Base-by-base conservation (phyloP, 2,329 filamentous ascomycete species). In the Sporothrix protearum region DNA sequence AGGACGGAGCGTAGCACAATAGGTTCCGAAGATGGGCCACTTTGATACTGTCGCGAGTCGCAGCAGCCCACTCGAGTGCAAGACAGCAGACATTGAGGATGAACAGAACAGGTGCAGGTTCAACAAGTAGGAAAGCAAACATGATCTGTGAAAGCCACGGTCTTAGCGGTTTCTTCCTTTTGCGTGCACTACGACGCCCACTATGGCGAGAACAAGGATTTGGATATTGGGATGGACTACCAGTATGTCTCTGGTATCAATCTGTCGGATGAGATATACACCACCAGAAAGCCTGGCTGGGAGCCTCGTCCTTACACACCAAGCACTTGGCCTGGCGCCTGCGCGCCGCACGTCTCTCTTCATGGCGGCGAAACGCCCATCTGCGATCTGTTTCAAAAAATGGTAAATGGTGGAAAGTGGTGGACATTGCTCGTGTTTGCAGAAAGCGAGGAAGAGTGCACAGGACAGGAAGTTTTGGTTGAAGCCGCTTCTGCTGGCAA, bases 141-240 rank as follows among this genome's bases (percentile, higher is more conserved):
- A n/a, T n/a, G n/a, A n/a, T n/a, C n/a, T n/a, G n/a, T n/a, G n/a
- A n/a, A n/a, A n/a, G n/a, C n/a, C n/a, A n/a, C n/a, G n/a, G n/a
- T n/a, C n/a, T n/a, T n/a, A n/a, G n/a, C n/a, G n/a, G n/a, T n/a
- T 39, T 39, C 36, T 39, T 12, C 14, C 39, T 42, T 77, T 25
- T 61, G 69, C 25, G 53, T 73, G 14, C 71, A 76, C 67, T 71
- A 73, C 53, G 72, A 71, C 42, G 59, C 68, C 10, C 68, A 77
- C 64, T 74, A 78, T 59, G 75, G 73, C n/a, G 77, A 78, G 70
- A 77, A 77, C 69, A 76, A 74, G 61, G 75, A 76, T 45, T 49
- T 72, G 5, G 76, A 76, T 7, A 71, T 78, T 36, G 77, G 78
- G 67, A 75, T 78, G 76, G 77, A 74, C 19, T 78, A 78, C 64